Conservation (phyloP, 139 green algal species). For the Astrephomene gubernaculifera region DNA sequence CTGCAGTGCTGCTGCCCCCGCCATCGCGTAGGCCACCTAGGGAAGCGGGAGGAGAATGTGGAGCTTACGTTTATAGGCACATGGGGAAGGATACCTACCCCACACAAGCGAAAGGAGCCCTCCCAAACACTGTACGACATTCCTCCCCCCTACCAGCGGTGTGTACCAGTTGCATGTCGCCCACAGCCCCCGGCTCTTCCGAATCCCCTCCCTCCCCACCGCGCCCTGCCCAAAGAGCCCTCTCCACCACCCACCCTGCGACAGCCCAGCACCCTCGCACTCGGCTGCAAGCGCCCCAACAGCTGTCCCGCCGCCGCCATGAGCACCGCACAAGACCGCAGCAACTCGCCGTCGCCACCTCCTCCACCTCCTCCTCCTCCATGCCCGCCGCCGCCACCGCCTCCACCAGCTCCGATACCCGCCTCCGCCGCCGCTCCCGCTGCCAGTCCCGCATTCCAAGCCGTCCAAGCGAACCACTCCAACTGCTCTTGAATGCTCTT, state of each 20-base stretch:
- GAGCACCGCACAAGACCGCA: background rate
- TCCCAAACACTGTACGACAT: too few relatives aligned
- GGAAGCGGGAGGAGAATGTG: too few relatives aligned
- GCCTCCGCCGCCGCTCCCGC: constrained; percentile 5
- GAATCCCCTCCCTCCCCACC: too few relatives aligned
- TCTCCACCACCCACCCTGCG: constrained; percentile 23
- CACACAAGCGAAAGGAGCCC: too few relatives aligned
- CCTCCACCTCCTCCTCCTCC: background rate
- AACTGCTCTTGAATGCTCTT: constrained; percentile 16
- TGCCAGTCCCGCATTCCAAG: constrained; percentile 22
- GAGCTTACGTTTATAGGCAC: too few relatives aligned
- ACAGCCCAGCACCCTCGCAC: background rate
- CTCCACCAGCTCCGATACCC: background rate
- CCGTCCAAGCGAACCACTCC: constrained; percentile 42
- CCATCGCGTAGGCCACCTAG: constrained; percentile 14
- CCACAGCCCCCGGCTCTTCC: too few relatives aligned
- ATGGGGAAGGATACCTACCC: too few relatives aligned
- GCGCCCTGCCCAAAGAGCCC: too few relatives aligned
- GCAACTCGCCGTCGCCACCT: background rate
- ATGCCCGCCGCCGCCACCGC: background rate
- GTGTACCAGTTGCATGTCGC: too few relatives aligned
- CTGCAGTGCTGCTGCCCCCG: background rate
- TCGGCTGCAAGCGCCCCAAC: background rate
- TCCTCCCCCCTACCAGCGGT: too few relatives aligned
- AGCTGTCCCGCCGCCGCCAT: constrained; percentile 31